phyloP scores from a whole-genome alignment of 2,329 filamentous ascomycete species.

The Sclerotinia glacialis region DNA sequence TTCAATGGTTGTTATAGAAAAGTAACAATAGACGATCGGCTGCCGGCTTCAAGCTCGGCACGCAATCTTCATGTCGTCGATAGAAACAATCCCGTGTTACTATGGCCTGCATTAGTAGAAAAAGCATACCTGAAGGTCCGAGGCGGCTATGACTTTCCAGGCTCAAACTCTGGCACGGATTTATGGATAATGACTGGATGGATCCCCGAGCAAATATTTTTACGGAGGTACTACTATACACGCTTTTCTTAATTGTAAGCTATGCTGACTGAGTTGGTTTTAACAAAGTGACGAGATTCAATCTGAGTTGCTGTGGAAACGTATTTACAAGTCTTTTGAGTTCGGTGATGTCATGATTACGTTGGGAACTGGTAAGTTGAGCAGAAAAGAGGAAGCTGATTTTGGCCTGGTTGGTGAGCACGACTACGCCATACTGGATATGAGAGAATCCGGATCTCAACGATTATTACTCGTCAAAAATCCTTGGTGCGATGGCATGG shows the following conservation, averaged over 20 bases:
- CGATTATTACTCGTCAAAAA: conserved; percentile 85
- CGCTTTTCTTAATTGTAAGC: too few species aligned
- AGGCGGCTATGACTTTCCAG: conserved; percentile 95
- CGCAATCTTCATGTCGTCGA: conserved; percentile 85
- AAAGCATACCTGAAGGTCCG: conserved; percentile 96
- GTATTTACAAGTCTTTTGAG: conserved; percentile 71
- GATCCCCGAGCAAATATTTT: conserved; percentile 93
- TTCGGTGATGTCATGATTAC: conserved; percentile 83
- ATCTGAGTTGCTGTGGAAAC: conserved; percentile 71
- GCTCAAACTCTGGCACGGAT: conserved; percentile 95
- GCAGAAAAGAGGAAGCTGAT: conserved; percentile 70
- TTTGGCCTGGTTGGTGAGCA: conserved; percentile 85
- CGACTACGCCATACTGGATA: conserved; percentile 86
- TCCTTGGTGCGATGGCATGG: conserved; percentile 83
- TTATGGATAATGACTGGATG: conserved; percentile 90
- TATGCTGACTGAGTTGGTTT: conserved; percentile 14
- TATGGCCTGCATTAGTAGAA: conserved; percentile 92
- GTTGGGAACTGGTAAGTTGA: conserved; percentile 82
- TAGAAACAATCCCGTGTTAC: conserved; percentile 70
- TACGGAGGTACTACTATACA: conserved; percentile 62
- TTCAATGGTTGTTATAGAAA: conserved; percentile 92
- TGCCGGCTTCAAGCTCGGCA: conserved; percentile 73
- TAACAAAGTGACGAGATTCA: conserved; percentile 68
- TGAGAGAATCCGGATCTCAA: conserved; percentile 62
- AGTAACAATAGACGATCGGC: conserved; percentile 83